phyloP scores from a whole-genome alignment of 139 green algal species.

The Chlamydomonas asymmetrica region DNA sequence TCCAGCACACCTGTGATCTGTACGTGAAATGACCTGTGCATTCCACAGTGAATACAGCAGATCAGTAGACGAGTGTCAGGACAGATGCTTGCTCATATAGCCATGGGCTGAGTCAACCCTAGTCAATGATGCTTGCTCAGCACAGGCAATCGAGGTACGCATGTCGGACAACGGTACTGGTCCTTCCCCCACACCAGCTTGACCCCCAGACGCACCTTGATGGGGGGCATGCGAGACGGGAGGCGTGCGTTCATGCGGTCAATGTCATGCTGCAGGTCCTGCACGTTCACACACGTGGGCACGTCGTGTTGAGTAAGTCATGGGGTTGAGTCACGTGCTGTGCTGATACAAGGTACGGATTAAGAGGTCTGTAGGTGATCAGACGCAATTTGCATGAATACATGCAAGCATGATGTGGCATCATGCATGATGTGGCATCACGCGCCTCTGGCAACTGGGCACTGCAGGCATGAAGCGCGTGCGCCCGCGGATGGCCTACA shows the following conservation, averaged over 20 bases:
- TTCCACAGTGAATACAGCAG: background rate
- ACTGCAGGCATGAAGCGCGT: too few species aligned
- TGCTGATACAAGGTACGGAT: too few species aligned
- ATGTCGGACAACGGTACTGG: background rate
- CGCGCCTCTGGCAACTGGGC: too few species aligned
- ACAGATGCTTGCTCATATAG: background rate
- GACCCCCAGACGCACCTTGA: conserved; percentile 8
- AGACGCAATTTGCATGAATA: too few species aligned
- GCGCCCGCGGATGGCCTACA: too few species aligned
- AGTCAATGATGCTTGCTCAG: background rate
- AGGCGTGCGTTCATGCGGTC: conserved; percentile 20
- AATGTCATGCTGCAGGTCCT: conserved; percentile 28
- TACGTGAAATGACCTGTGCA: background rate
- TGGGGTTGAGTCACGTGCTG: too few species aligned
- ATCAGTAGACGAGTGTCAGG: background rate
- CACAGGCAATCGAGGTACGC: background rate
- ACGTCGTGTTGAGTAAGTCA: too few species aligned
- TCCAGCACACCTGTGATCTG: too few species aligned
- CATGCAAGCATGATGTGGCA: too few species aligned
- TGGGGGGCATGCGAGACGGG: conserved; percentile 2
- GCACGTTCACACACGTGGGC: too few species aligned
- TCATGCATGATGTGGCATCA: too few species aligned
- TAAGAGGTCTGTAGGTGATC: too few species aligned
- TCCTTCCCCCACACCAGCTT: background rate
- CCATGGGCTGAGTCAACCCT: background rate